phyloP scores from a whole-genome alignment of 169 alveolate species.

The Babesia divergens region DNA sequence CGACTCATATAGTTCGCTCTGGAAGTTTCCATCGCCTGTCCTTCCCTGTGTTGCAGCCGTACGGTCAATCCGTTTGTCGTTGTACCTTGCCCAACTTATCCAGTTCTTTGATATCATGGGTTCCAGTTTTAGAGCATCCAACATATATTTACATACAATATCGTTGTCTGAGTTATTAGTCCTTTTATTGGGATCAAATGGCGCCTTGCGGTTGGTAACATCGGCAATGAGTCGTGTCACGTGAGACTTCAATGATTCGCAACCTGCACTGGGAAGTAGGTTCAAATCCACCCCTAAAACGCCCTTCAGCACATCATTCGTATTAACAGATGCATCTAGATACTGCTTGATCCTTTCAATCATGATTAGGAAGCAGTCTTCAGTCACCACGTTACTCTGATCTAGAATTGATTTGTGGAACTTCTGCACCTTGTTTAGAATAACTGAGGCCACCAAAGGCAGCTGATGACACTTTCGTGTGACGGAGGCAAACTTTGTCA shows the following conservation, averaged over 20 bases:
- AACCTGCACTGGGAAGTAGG: constrained; percentile 35
- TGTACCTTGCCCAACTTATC: constrained; percentile 75
- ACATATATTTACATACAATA: constrained; percentile 45
- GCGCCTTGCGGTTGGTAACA: constrained; percentile 45
- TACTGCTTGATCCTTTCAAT: constrained; percentile 61
- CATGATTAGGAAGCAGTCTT: constrained; percentile 44
- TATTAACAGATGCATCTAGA: constrained; percentile 44
- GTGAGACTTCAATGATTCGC: constrained; percentile 58
- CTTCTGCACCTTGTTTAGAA: constrained; percentile 69
- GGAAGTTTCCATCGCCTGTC: constrained; percentile 10
- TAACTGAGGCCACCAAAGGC: constrained; percentile 70
- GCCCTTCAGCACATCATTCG: constrained; percentile 50
- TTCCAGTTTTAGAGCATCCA: constrained; percentile 69
- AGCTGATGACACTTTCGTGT: constrained; percentile 70
- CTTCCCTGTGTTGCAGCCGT: constrained; percentile 13
- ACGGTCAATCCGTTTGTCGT: constrained; percentile 61
- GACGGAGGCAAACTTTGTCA: constrained; percentile 70
- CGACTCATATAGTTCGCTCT: constrained; percentile 39
- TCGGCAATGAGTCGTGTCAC: constrained; percentile 51
- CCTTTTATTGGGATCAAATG: constrained; percentile 26
- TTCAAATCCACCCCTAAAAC: constrained; percentile 46
- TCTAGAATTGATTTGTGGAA: constrained; percentile 23
- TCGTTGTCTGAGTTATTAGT: constrained; percentile 26
- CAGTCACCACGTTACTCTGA: constrained; percentile 34
- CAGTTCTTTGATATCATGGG: constrained; percentile 72